phyloP scores from a whole-genome alignment of 768 basidiomycete genomes.

The Russula brevipes region DNA sequence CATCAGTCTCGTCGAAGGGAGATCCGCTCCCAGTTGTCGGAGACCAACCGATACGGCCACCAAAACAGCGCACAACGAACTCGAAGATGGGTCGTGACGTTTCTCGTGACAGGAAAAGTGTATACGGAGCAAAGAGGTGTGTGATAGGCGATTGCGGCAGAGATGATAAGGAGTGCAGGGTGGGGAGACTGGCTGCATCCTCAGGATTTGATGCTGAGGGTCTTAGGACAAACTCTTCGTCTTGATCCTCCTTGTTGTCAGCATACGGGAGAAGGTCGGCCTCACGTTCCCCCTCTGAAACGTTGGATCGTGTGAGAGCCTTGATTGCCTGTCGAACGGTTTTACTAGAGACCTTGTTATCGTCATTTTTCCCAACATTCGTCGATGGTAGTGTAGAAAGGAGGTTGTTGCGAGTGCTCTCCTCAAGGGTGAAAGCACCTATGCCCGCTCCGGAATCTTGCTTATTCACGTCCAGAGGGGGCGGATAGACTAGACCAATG shows the following conservation, averaged over 20 bases:
- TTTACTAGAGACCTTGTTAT: slow-evolving; percentile 49
- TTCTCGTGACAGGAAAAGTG: slow-evolving; percentile 92
- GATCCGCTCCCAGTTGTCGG: slow-evolving; percentile 76
- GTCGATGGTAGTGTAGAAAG: slow-evolving; percentile 24
- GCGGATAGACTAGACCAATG: slow-evolving; percentile 89
- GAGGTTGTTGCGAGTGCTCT: slow-evolving; percentile 32
- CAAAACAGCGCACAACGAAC: slow-evolving; percentile 87
- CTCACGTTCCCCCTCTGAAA: slow-evolving; percentile 31
- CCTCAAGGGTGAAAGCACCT: slow-evolving; percentile 77
- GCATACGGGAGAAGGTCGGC: slow-evolving; percentile 30
- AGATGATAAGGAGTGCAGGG: slow-evolving; percentile 59
- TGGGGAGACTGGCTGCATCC: slow-evolving; percentile 50
- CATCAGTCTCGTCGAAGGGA: slow-evolving; percentile 69
- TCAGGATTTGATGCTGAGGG: slow-evolving; percentile 49
- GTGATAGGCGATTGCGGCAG: slow-evolving; percentile 52
- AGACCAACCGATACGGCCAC: slow-evolving; percentile 90
- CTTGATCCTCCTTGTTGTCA: slow-evolving; percentile 31
- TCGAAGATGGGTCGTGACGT: slow-evolving; percentile 89
- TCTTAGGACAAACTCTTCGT: slow-evolving; percentile 66
- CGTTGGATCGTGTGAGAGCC: slow-evolving; percentile 36
- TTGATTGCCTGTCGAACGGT: slow-evolving; percentile 62
- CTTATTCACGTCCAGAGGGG: slow-evolving; percentile 74
- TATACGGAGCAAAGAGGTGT: slow-evolving; percentile 78
- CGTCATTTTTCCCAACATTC: slow-evolving; percentile 35
- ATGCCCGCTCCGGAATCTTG: slow-evolving; percentile 85